Evolutionary conservation across 495 filamentous ascomycete genomes (phyloP), one percentile per base, ranked within the genome.

Genomic region (Hypoxylon lienhwacheense): DNA sequence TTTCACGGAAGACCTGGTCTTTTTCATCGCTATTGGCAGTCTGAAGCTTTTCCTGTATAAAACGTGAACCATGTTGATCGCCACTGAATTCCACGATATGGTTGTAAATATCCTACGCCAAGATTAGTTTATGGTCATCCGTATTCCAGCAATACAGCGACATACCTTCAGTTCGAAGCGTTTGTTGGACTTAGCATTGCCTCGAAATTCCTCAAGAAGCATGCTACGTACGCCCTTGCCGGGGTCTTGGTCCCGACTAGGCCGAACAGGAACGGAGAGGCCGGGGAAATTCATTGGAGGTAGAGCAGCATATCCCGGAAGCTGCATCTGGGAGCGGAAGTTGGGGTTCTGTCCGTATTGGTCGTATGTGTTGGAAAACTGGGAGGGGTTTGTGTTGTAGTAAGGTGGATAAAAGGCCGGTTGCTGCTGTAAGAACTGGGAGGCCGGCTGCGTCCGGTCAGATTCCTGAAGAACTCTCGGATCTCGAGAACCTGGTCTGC

Each of bases 1-100:
- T 88, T 65, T 97, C 95, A 0, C 77, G 76, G 73, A 96, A 98
- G 1, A 97, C 85, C 36, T 86, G 85, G n/a, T 95, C 89, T 66
- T 96, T 97, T 65, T 98, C 93, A 47, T 98, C 93, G 55, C 90
- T 95, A 65, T 96, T 97, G 35, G 95, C 95, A 1, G 86, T 88
- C 74, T 95, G 88, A 17, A 98, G 80, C 66, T 96, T 97, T 53
- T 89, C 83, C 69, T 98, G 93, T 50, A 98, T 96, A 68, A 97
- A 96, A 0, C 93, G 84, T 2, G 95, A 97, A 1, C 91, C 93
- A 60, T 95, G 87, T 65, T 97, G 92, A 67, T 98, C 93, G 4
- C 92, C 93, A 63, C 88, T 89, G 63, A 97, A 97, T 65, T 98
- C 93, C 7, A 95, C 91, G 35, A 97, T 80, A 62, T 95, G 86